Evolutionary conservation across 768 basidiomycete species (phyloP), one percentile per base, ranked within the genome.

Genomic region (Amyloporia xantha): DNA sequence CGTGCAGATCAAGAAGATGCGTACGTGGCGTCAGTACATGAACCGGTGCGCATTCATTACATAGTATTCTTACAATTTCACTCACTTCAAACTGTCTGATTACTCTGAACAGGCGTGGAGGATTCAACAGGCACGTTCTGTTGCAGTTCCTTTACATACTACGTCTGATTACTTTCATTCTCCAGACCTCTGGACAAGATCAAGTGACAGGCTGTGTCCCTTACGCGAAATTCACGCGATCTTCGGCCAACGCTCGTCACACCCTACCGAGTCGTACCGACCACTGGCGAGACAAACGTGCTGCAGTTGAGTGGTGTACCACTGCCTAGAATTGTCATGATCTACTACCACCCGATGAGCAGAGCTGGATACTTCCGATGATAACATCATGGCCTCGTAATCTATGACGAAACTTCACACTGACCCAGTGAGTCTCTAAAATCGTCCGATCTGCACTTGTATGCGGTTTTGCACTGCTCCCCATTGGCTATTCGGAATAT

Each of bases 11-110:
- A 92, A 88, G 75, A 92, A 91, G 69, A 79, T 78, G 49, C 74
- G 91, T 52, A 94, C 91, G 21, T 95, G 92, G 94, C 76, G 92
- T 55, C 95, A 98, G 67, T 99, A 99, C 66, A 99, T 99, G 95
- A 97, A 97, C 66, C 79, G 92, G 81, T 83, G 58, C 41, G 75
- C 49, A 38, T 53, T 24, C 55, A 42, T 36, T 54, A 49, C 41
- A 19, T 24, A 25, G 48, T 26, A 46, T 54, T 27, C 5, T 30
- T 48, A 19, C 19, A 17, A 25, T 47, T 44, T 40, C n/a, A n/a
- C n/a, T n/a, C n/a, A n/a, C 24, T 23, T 55, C 11, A 9, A 2
- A 24, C n/a, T n/a, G n/a, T n/a, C n/a, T n/a, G n/a, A n/a, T n/a
- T n/a, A n/a, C n/a, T n/a, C n/a, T 54, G 44, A 41, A 53, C 54